Conservation (phyloP, 306 rosid genomes). For the Hippophae rhamnoides region DNA sequence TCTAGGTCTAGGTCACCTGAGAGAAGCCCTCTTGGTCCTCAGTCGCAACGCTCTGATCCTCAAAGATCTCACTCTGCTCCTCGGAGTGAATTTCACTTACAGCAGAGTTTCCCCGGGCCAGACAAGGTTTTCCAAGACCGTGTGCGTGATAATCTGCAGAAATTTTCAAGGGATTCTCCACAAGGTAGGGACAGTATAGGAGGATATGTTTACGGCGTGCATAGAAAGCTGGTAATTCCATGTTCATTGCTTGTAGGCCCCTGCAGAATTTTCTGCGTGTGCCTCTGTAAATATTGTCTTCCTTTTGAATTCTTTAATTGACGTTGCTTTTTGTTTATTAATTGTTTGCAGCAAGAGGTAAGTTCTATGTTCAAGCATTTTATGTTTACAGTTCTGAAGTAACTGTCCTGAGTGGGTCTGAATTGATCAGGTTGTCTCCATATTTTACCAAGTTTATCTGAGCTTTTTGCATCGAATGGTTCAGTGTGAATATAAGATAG, state of each 20-base stretch:
- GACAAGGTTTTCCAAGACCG: conserved; percentile 70
- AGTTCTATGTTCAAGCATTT: conserved; percentile 77
- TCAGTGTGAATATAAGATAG: conserved; percentile 58
- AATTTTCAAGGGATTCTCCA: conserved; percentile 74
- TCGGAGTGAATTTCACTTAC: conserved; percentile 54
- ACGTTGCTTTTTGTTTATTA: conserved; percentile 39
- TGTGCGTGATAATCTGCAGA: conserved; percentile 61
- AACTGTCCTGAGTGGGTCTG: conserved; percentile 37
- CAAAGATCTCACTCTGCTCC: conserved; percentile 69
- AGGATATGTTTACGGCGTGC: conserved; percentile 50
- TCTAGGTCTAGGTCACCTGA: conserved; percentile 83
- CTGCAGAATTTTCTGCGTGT: conserved; percentile 18
- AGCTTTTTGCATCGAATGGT: conserved; percentile 54
- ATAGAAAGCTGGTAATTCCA: conserved; percentile 67
- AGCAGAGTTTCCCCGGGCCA: conserved; percentile 72
- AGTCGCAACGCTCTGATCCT: conserved; percentile 65
- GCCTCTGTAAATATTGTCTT: conserved; percentile 14
- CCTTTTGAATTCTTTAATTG: conserved; percentile 27
- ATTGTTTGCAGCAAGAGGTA: conserved; percentile 98
- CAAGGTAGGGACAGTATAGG: conserved; percentile 98
- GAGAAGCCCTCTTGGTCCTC: conserved; percentile 59
- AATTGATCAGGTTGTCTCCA: conserved; percentile 47
- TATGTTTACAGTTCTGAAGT: conserved; percentile 62
- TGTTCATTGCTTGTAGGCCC: conserved; percentile 58
- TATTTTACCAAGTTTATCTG: conserved; percentile 46